Evolutionary conservation across 2,329 filamentous ascomycete genomes (phyloP), one percentile per base, ranked within the genome.

Genomic region (Fusarium continuum): DNA sequence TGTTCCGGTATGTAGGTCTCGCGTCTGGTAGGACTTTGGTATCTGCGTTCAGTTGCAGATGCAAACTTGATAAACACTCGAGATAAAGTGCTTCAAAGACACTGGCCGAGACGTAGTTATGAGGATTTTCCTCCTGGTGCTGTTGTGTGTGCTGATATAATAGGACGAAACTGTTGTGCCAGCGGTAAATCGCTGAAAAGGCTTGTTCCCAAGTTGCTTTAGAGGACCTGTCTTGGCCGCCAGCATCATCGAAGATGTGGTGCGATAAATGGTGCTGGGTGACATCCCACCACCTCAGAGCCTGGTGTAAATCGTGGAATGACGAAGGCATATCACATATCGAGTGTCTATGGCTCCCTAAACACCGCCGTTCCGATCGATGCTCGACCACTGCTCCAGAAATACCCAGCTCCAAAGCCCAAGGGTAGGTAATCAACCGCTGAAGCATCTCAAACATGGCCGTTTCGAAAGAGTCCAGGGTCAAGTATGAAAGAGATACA

Each of bases 381-480:
- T 53, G 45, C 11, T 61, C 50, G 4, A 41, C 11, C 13, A 16
- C 38, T 9, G 47, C 47, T 14, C 45, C 59, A 0, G 48, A 38
- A 4, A 64, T 49, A 6, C 61, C 64, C 2, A 66, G 20, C 17
- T 57, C 52, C 3, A 69, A 36, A 7, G 57, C 47, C 67, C 67
- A 69, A 0, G 67, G 62, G 14, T 68, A 67, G 3, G 61, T 69
- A 9, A 51, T 64, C 10, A 69, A 48, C 3, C 67, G 67, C 48
- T 70, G 67, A 16, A 67, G 39, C 39, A 64, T 64, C 17, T 70
- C 67, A 17, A 59, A 64, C 7, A 59, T 13, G 11, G 65, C 65
- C 7, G 54, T 47, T 11, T 68, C 65, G 10, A 64, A 31, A 5
- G 64, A 20, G 6, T 67, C 60, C 3, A 68, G 23, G 4, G 22